These are phyloP conservation scores for Pleurostoma richardsiae DNA, from an alignment of 2,329 filamentous ascomycete species.

Conservation along the genomic window DNA sequence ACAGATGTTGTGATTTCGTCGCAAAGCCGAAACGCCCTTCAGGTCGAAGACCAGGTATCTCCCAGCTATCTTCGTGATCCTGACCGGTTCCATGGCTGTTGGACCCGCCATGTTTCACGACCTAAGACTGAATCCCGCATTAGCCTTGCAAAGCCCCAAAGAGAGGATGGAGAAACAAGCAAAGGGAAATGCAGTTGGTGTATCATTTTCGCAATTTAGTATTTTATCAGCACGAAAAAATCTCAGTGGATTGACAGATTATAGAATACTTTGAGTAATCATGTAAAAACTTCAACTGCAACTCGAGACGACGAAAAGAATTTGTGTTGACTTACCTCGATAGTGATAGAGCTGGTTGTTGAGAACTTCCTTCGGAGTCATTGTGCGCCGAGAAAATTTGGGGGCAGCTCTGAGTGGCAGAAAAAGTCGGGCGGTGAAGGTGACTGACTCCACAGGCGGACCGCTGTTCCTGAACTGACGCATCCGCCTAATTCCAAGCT, in stretches of 20 bases:
- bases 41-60: slow-evolving; percentile 89
- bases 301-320: slow-evolving; percentile 1
- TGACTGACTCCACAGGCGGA: too few relatives aligned
- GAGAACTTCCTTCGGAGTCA: not conserved
- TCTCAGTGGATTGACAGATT: slow-evolving; percentile 59
- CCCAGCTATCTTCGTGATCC: slow-evolving; percentile 74
- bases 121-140: too few relatives aligned
- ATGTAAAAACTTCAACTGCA: slow-evolving; percentile 21
- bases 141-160: too few relatives aligned
- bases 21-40: slow-evolving; percentile 70
- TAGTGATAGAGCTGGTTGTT: too few relatives aligned
- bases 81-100: slow-evolving; percentile 49
- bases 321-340: too few relatives aligned
- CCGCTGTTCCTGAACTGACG: too few relatives aligned
- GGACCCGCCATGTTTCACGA: slow-evolving; percentile 1
- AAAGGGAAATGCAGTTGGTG: slow-evolving; percentile 1
- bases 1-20: slow-evolving; percentile 76
- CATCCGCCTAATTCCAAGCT: not conserved
- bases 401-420: slow-evolving; percentile 1
- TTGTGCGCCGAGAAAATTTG: slow-evolving; percentile 10
- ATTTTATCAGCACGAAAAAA: slow-evolving; percentile 29
- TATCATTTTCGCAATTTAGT: too few relatives aligned
- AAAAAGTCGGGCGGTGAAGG: slow-evolving; percentile 4
- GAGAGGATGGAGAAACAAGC: slow-evolving; percentile 21
- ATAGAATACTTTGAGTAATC: slow-evolving; percentile 42